phyloP scores from a whole-genome alignment of 139 green algal species.

The Tetraselmis striata region DNA sequence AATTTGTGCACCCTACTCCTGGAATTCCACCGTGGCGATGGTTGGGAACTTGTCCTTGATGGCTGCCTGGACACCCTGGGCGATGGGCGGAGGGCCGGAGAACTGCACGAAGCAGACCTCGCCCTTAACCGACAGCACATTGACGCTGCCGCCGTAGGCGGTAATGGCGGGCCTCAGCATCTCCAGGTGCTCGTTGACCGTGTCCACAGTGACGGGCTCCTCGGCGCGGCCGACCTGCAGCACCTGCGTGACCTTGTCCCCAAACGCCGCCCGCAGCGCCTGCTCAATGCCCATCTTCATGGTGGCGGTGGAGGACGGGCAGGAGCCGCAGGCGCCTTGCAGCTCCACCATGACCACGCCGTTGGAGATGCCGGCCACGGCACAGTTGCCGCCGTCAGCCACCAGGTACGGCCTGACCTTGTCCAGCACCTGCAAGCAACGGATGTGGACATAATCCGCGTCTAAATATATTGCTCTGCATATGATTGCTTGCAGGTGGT shows the following conservation, averaged over 20 bases:
- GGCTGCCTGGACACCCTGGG: slow-evolving; percentile 53
- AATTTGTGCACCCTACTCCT: background rate
- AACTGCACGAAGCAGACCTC: slow-evolving; percentile 47
- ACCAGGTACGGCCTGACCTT: slow-evolving; percentile 91
- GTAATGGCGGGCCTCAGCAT: slow-evolving; percentile 71
- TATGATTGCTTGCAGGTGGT: no score
- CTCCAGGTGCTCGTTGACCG: slow-evolving; percentile 73
- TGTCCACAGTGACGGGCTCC: slow-evolving; percentile 27
- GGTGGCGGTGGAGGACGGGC: slow-evolving; percentile 68
- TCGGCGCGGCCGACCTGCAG: slow-evolving; percentile 50
- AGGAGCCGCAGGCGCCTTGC: slow-evolving; percentile 78
- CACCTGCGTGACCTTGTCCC: slow-evolving; percentile 36
- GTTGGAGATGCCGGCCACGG: slow-evolving; percentile 68
- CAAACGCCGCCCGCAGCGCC: slow-evolving; percentile 49
- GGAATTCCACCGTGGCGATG: background rate
- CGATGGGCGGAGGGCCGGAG: slow-evolving; percentile 53
- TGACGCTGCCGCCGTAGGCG: slow-evolving; percentile 67
- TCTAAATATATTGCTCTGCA: no score
- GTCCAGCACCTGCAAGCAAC: slow-evolving; percentile 42
- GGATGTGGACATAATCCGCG: no score
- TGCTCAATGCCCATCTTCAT: slow-evolving; percentile 94
- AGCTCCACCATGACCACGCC: slow-evolving; percentile 52
- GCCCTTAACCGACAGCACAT: slow-evolving; percentile 53
- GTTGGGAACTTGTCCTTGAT: slow-evolving; percentile 53
- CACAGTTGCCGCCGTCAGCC: slow-evolving; percentile 88